Percentiles rank a stretch among this genome's conserved stretches.
Conservation (phyloP, 139 green algal species). For the Deuterostichococcus epilithicus region DNA sequence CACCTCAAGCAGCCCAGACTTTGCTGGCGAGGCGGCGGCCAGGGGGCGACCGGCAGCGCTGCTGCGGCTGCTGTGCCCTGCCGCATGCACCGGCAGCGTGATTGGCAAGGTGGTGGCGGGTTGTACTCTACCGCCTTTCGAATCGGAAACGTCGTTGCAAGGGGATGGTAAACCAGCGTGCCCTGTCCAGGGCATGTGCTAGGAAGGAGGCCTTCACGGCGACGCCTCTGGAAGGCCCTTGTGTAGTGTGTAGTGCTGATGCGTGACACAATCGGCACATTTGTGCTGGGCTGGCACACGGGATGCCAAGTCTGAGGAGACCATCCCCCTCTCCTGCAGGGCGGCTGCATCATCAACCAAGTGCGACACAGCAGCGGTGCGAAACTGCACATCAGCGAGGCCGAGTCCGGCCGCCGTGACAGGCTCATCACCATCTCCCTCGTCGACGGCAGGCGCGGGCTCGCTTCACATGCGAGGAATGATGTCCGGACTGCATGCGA, state of each 20-base stretch:
- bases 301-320: not conserved
- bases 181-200: no score
- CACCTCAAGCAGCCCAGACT: not conserved
- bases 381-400: not conserved
- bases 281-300: not conserved
- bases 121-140: not conserved
- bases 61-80: not conserved
- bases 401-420: not conserved
- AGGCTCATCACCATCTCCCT: not conserved
- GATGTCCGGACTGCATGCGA: no score
- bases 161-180: no score
- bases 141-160: no score
- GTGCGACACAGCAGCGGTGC: not conserved
- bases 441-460: not conserved
- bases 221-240: no score
- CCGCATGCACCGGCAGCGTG: not conserved
- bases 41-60: no score
- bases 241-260: no score
- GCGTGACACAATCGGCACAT: no score
- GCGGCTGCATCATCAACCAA: not conserved
- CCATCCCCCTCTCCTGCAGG: not conserved
- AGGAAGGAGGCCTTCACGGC: no score
- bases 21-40: no score
- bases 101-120: not conserved
- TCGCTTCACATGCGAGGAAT: no score